Conservation (phyloP, 768 basidiomycete species). For the Suillus alpinus region DNA sequence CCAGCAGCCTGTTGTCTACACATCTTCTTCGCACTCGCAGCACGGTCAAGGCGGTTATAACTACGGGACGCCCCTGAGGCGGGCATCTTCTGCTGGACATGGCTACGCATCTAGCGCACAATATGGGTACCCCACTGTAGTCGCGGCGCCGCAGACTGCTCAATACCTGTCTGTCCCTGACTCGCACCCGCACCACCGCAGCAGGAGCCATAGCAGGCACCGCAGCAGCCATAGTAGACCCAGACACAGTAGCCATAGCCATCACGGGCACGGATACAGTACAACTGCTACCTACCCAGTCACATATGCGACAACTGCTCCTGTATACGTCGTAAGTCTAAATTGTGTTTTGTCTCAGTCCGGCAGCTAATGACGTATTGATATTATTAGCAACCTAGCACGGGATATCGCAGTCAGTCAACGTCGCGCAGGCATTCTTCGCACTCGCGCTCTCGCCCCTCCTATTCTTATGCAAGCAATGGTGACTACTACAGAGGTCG, state of each 20-base stretch:
- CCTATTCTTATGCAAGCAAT: conserved; percentile 7
- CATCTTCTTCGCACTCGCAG: conserved; percentile 3
- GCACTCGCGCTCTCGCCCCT: conserved; percentile 1
- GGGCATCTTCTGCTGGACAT: conserved; percentile 10
- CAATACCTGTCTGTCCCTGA: conserved; percentile 13
- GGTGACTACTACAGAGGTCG: conserved; percentile 11
- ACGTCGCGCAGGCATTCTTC: conserved; percentile 17
- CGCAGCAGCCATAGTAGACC: conserved; percentile 9
- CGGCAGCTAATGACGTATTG: not conserved
- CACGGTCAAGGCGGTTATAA: not conserved
- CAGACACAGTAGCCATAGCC: conserved; percentile 7
- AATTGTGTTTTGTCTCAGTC: not conserved
- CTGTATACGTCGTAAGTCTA: conserved; percentile 15
- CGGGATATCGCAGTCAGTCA: conserved; percentile 16
- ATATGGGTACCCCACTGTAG: not conserved
- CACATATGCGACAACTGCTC: conserved; percentile 10
- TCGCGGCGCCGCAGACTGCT: not conserved
- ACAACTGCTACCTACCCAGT: not conserved
- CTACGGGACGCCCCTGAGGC: conserved; percentile 10
- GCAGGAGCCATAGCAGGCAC: conserved; percentile 10
- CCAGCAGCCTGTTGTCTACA: conserved; percentile 7
- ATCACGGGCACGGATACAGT: conserved; percentile 9
- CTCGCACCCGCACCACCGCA: conserved; percentile 18
- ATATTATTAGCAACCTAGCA: conserved; percentile 19
- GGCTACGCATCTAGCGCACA: conserved; percentile 1